phyloP scores from a whole-genome alignment of 164 flowering plant species.

The Buxus sempervirens region DNA sequence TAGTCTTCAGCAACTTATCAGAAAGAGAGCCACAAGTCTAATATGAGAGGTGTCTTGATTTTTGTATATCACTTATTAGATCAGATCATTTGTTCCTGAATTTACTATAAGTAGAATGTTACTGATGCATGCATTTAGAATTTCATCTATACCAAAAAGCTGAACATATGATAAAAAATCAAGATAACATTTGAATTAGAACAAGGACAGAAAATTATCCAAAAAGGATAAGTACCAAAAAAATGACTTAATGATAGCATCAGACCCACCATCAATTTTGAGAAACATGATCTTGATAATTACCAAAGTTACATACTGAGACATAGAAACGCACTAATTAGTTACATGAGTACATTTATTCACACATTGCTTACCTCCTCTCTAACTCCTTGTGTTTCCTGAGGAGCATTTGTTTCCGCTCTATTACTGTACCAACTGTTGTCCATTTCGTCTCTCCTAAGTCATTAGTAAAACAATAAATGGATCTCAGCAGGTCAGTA shows the following conservation, averaged over 20 bases:
- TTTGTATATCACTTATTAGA: too few relatives aligned
- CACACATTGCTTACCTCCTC: slow-evolving; percentile 28
- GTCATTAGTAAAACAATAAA: slow-evolving; percentile 1
- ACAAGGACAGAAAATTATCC: too few relatives aligned
- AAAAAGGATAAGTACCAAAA: not conserved
- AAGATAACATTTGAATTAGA: too few relatives aligned
- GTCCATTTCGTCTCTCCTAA: slow-evolving; percentile 37
- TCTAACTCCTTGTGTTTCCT: slow-evolving; percentile 18
- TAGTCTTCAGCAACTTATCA: too few relatives aligned
- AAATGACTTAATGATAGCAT: too few relatives aligned
- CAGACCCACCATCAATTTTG: not conserved
- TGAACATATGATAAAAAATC: too few relatives aligned
- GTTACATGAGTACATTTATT: not conserved
- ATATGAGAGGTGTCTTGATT: too few relatives aligned
- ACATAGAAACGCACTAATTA: not conserved
- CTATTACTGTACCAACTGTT: slow-evolving; percentile 29
- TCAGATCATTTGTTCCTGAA: too few relatives aligned
- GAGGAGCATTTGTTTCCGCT: slow-evolving; percentile 24
- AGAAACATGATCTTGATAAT: not conserved
- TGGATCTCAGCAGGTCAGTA: not conserved
- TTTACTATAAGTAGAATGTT: too few relatives aligned
- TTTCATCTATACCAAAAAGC: too few relatives aligned
- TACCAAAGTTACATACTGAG: not conserved
- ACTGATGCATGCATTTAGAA: too few relatives aligned
- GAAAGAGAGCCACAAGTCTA: too few relatives aligned